Base-by-base conservation (phyloP, 2,329 filamentous ascomycete genomes). In the Blastomyces silverae region DNA sequence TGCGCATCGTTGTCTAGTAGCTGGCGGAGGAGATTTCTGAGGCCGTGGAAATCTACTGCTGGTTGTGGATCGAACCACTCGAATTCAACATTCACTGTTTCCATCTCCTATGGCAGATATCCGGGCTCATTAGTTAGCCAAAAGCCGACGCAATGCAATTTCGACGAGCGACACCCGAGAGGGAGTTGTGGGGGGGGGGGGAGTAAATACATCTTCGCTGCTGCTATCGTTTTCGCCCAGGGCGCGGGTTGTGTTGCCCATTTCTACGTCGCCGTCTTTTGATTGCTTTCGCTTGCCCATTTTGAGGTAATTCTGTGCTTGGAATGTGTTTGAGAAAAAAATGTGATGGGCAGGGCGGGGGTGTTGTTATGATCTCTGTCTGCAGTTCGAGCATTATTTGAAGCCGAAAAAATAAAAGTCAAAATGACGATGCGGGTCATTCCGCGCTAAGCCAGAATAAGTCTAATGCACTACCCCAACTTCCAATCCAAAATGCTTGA, bases 51-150 rank as follows among this genome's bases (percentile, higher is more conserved):
- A 78, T 99, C 94, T 71, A 96, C 84, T 8, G 89, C 86, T 1
- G 90, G 83, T 71, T 94, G 89, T 67, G 93, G 96, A 79, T 97
- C 95, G 81, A 97, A 99, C 90, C 92, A 97, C 80, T 99, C 94
- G 73, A 99, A 99, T 69, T 97, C 93, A 65, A 97, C 92, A 74
- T 97, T 89, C 69, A 99, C 87, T 76, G 93, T 89, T 74, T 96
- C 90, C 73, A 92, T 89, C 73, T 96, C 91, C 90, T 96, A 65
- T 25, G 42, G 50, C 42, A 60, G 42, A 50, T 44, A 46, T 31
- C 25, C 13, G 17, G 4, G n/a, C 50, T 60, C 42, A 39, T 59
- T 42, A 48, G 44, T 52, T 52, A 52, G n/a, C 22, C 13, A 52
- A 44, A 37, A 63, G 42, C 52, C 37, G 53, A 17, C 5, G 6